These are phyloP conservation scores for Aspergillus costaricaensis DNA, from an alignment of 2,329 filamentous ascomycete species.

Conservation along the genomic window DNA sequence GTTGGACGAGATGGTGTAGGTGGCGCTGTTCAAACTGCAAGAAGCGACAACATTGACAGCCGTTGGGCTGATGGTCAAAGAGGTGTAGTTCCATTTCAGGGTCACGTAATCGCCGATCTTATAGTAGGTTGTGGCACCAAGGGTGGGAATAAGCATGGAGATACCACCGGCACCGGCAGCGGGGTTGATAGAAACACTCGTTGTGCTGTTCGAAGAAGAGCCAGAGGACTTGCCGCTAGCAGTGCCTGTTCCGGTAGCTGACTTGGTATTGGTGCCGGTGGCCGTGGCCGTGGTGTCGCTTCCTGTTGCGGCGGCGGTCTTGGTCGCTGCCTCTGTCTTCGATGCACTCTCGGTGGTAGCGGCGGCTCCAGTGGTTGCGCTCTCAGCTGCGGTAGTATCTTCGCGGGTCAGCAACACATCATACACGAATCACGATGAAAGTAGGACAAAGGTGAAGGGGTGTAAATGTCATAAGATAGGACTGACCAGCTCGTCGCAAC, in stretches of 20 bases:
- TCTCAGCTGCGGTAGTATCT: constrained; percentile 24
- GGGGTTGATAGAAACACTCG: constrained; percentile 51
- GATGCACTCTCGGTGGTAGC: constrained; percentile 20
- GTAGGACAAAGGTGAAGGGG: too few species aligned
- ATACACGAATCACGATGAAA: background rate
- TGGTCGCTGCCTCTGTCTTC: constrained; percentile 19
- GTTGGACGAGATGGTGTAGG: constrained; percentile 65
- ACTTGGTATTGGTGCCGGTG: constrained; percentile 21
- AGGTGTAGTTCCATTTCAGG: constrained; percentile 71
- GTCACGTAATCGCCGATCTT: constrained; percentile 65
- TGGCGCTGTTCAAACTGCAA: constrained; percentile 59
- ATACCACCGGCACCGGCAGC: constrained; percentile 61
- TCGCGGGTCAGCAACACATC: background rate
- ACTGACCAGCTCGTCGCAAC: constrained; percentile 31
- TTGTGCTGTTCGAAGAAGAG: constrained; percentile 32
- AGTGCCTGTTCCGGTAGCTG: constrained; percentile 17
- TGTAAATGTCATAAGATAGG: background rate
- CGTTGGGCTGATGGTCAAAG: constrained; percentile 59
- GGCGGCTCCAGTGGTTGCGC: constrained; percentile 21
- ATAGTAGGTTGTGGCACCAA: constrained; percentile 58
- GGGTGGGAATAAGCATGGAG: constrained; percentile 61
- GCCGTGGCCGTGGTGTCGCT: constrained; percentile 19
- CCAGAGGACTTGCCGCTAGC: constrained; percentile 23
- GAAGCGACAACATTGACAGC: constrained; percentile 64
- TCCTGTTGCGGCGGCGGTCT: constrained; percentile 18